Percentiles rank a stretch among this genome's conserved stretches.
Conservation (phyloP, 2,329 filamentous ascomycete species). For the Tolypocladium ovalisporum region DNA sequence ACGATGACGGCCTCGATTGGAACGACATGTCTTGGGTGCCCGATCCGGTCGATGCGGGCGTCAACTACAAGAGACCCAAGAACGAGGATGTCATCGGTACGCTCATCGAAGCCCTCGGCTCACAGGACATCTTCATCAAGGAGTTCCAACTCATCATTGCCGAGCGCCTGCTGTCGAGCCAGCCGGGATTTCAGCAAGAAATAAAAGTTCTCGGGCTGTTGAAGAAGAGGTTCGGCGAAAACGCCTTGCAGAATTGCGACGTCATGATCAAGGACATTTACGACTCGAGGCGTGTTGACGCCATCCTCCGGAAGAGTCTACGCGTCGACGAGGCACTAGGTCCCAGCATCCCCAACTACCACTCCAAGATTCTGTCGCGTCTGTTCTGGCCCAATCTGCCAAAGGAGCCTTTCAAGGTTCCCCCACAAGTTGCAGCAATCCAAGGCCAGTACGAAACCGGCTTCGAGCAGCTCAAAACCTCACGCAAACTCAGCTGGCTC, state of each 20-base stretch:
- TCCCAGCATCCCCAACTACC: constrained; percentile 33
- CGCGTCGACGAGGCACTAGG: constrained; percentile 5
- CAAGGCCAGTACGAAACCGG: constrained; percentile 62
- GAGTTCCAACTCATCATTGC: constrained; percentile 87
- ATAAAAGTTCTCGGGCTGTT: constrained; percentile 75
- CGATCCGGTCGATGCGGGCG: constrained; percentile 83
- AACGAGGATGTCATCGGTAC: constrained; percentile 87
- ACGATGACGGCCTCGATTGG: constrained; percentile 72
- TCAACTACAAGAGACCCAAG: constrained; percentile 82
- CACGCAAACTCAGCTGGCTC: constrained; percentile 81
- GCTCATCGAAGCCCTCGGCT: constrained; percentile 77
- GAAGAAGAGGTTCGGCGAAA: constrained; percentile 80
- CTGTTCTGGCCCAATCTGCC: constrained; percentile 87
- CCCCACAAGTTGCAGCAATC: constrained; percentile 42
- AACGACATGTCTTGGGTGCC: constrained; percentile 89
- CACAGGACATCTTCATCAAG: constrained; percentile 85
- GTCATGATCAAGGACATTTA: constrained; percentile 94
- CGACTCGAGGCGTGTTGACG: constrained; percentile 68
- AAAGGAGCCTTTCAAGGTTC: constrained; percentile 56
- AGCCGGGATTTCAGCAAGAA: constrained; percentile 64
- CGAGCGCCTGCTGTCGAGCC: constrained; percentile 61
- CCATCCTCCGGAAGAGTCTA: constrained; percentile 43
- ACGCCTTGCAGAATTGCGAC: constrained; percentile 80
- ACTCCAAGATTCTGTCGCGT: constrained; percentile 79
- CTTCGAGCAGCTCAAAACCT: constrained; percentile 71